Percentiles rank a stretch among this genome's conserved stretches.
Evolutionary conservation across 495 filamentous ascomycete genomes (phyloP).

Genomic region (Parathielavia appendiculata): DNA sequence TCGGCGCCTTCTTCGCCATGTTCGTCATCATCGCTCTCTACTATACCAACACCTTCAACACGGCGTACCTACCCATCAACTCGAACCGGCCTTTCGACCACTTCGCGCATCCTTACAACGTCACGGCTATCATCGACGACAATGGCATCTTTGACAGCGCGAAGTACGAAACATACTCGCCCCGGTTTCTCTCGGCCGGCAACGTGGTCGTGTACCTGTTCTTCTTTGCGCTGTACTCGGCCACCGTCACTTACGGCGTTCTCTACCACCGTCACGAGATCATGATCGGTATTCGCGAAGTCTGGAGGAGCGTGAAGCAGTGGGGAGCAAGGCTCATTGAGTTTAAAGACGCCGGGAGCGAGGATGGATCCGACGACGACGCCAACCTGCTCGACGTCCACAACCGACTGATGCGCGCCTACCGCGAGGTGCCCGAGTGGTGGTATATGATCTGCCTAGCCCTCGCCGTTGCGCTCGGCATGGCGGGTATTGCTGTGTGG

Average conservation of each 20-base stretch:
- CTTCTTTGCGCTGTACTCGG: conserved; percentile 41
- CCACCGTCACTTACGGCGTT: conserved; percentile 34
- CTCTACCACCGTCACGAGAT: conserved; percentile 43
- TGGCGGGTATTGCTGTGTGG: conserved; percentile 35
- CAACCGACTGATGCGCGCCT: conserved; percentile 39
- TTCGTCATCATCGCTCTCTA: conserved; percentile 35
- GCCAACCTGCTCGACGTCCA: conserved; percentile 29
- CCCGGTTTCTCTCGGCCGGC: conserved; percentile 36
- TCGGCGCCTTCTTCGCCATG: conserved; percentile 29
- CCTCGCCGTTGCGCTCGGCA: conserved; percentile 33
- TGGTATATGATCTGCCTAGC: conserved; percentile 38
- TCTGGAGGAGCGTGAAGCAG: conserved; percentile 29
- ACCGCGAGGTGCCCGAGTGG: conserved; percentile 41
- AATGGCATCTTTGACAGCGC: conserved; percentile 34
- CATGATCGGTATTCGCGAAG: conserved; percentile 31
- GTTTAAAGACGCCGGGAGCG: background rate
- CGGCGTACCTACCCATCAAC: conserved; percentile 38
- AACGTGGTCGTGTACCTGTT: conserved; percentile 35
- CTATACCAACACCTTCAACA: conserved; percentile 38
- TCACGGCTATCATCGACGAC: conserved; percentile 33
- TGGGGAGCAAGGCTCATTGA: conserved; percentile 5
- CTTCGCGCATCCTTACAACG: conserved; percentile 36
- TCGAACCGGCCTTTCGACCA: conserved; percentile 39
- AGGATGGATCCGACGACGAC: conserved; percentile 22
- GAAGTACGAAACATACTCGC: conserved; percentile 39